Conservation (phyloP, 2,329 filamentous ascomycete species). For the Hypocreales sp. region DNA sequence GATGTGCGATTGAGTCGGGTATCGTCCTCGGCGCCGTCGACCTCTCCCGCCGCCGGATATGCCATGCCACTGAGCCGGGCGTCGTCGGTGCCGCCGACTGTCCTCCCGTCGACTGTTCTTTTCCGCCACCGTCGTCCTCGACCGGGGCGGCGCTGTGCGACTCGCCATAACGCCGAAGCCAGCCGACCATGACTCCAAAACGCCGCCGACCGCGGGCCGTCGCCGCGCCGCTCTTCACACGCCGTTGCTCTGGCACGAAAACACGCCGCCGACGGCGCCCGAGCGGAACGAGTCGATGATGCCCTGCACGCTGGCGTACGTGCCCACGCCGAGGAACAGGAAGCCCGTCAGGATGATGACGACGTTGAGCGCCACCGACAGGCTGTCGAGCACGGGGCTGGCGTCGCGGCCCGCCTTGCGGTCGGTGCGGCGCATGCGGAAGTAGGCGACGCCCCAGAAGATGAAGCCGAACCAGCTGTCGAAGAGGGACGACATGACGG, state of each 20-base stretch:
- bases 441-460: slow-evolving; percentile 76
- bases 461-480: slow-evolving; percentile 93
- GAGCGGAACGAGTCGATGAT: slow-evolving; percentile 58
- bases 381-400: slow-evolving; percentile 30
- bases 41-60: no score
- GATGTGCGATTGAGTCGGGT: slow-evolving; percentile 1
- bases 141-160: no score
- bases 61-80: no score
- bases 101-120: neutral
- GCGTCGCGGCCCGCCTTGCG: slow-evolving; percentile 34
- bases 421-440: slow-evolving; percentile 58
- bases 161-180: no score
- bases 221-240: slow-evolving; percentile 21
- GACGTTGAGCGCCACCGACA: slow-evolving; percentile 52
- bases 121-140: no score
- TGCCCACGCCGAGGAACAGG: slow-evolving; percentile 71
- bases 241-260: slow-evolving; percentile 57
- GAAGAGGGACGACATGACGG: slow-evolving; percentile 74
- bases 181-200: no score
- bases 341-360: slow-evolving; percentile 59
- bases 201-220: no score
- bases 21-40: neutral
- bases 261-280: slow-evolving; percentile 52
- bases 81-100: no score
- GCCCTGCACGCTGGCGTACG: slow-evolving; percentile 61